Conservation (phyloP, 2,329 filamentous ascomycete species). For the Hypomyces rosellus region DNA sequence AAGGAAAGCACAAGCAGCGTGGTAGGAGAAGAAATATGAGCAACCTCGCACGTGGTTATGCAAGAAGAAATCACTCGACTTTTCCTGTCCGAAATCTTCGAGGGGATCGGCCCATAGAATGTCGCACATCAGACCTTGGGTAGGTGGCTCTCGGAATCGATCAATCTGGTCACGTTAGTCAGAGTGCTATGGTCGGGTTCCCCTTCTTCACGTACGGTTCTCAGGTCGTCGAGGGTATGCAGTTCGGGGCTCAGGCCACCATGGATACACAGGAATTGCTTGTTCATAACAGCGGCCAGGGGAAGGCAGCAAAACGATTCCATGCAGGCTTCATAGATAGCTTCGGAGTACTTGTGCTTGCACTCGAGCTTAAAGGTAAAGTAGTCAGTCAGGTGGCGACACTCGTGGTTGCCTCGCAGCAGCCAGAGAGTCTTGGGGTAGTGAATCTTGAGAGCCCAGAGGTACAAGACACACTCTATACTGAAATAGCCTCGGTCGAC, state of each 20-base stretch:
- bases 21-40: conserved; percentile 99
- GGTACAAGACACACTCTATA: conserved; percentile 96
- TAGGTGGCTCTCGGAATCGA: conserved; percentile 94
- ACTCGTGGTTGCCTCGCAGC: conserved; percentile 96
- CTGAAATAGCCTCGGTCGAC: conserved; percentile 98
- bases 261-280: conserved; percentile 98
- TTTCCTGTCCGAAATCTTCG: conserved; percentile 98
- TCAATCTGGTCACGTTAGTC: conserved; percentile 61
- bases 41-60: conserved; percentile 98
- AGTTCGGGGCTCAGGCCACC: conserved; percentile 93
- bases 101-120: conserved; percentile 98
- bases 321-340: conserved; percentile 95
- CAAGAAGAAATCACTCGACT: conserved; percentile 93
- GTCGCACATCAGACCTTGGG: conserved; percentile 97
- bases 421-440: conserved; percentile 97
- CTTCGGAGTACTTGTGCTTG: conserved; percentile 98
- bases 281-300: conserved; percentile 97
- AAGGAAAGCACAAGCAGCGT: conserved; percentile 90
- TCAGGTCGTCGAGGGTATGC: conserved; percentile 90
- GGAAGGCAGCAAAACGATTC: conserved; percentile 95
- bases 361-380: conserved; percentile 99
- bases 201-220: conserved; percentile 54
- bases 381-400: conserved; percentile 97
- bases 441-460: conserved; percentile 98
- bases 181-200: not conserved